Conservation (phyloP, 1,139 yeast species). For the Hyphopichia burtonii region DNA sequence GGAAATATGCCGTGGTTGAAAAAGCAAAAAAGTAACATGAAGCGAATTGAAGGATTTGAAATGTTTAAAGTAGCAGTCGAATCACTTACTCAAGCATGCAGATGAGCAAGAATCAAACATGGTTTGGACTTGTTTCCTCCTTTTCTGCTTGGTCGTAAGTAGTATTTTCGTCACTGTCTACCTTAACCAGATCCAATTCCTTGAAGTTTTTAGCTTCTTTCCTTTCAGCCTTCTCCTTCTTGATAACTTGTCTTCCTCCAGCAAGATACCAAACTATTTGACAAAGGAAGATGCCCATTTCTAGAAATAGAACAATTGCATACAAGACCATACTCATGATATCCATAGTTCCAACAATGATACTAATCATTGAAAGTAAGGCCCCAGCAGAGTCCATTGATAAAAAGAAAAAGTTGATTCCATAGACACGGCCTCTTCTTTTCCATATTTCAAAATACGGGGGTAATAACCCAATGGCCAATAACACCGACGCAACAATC, state of each 20-base stretch:
- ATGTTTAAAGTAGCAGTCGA: background rate
- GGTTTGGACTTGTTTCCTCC: background rate
- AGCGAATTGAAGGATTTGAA: background rate
- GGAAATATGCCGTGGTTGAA: background rate
- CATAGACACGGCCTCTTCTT: slow-evolving; percentile 80
- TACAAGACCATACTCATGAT: slow-evolving; percentile 76
- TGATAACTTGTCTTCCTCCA: slow-evolving; percentile 27
- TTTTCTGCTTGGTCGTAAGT: background rate
- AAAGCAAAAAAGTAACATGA: background rate
- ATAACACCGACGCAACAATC: slow-evolving; percentile 68
- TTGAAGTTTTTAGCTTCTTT: background rate
- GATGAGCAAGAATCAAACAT: no score
- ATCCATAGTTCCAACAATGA: slow-evolving; percentile 63
- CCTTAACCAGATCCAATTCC: background rate
- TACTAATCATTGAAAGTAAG: slow-evolving; percentile 65
- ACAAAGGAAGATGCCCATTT: slow-evolving; percentile 70
- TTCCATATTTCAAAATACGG: slow-evolving; percentile 85
- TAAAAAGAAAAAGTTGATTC: slow-evolving; percentile 81
- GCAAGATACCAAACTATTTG: slow-evolving; percentile 72
- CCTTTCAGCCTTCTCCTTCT: slow-evolving; percentile 21
- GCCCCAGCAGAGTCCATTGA: slow-evolving; percentile 83
- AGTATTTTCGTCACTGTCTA: background rate
- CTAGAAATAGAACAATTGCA: slow-evolving; percentile 67
- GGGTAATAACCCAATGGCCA: slow-evolving; percentile 80
- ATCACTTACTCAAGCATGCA: no score